Evolutionary conservation across 495 filamentous ascomycete species (phyloP).

Genomic region (Aspergillus sclerotioniger): DNA sequence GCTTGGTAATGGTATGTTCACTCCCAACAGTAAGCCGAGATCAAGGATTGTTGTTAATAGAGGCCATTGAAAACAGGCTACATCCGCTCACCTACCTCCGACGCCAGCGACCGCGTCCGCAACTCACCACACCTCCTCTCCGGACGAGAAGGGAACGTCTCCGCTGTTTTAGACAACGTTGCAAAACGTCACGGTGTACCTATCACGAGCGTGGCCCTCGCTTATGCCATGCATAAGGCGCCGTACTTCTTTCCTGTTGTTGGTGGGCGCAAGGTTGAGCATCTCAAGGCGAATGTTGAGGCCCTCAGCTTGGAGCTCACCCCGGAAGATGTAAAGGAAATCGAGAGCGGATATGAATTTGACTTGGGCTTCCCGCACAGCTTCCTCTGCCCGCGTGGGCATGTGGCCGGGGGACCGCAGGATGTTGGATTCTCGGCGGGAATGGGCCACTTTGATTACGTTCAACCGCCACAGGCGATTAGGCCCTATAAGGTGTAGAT

Average conservation of each 20-base stretch:
- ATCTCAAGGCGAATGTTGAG: slow-evolving; percentile 63
- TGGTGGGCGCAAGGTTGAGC: slow-evolving; percentile 59
- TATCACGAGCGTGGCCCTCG: slow-evolving; percentile 45
- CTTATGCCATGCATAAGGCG: slow-evolving; percentile 52
- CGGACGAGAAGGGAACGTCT: slow-evolving; percentile 49
- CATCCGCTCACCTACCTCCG: slow-evolving; percentile 11
- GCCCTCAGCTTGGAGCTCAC: slow-evolving; percentile 54
- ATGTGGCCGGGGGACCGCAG: background rate
- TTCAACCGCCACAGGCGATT: background rate
- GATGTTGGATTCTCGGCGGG: background rate
- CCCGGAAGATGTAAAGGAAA: slow-evolving; percentile 58
- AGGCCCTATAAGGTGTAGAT: background rate
- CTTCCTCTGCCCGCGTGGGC: slow-evolving; percentile 4
- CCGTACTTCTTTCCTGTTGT: slow-evolving; percentile 74
- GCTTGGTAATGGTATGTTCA: slow-evolving; percentile 2
- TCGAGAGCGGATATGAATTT: slow-evolving; percentile 57
- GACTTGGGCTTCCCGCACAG: slow-evolving; percentile 57
- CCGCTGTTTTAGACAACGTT: slow-evolving; percentile 56
- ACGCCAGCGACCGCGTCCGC: slow-evolving; percentile 29
- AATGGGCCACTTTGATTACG: slow-evolving; percentile 1
- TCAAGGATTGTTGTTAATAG: background rate
- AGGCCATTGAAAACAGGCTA: slow-evolving; percentile 3
- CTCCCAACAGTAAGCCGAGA: background rate
- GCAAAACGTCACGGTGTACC: slow-evolving; percentile 39
- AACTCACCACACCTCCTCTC: slow-evolving; percentile 21